A percentile compares a stretch with the other conserved stretches of the same genome.
These are phyloP conservation scores for Arthrobotrys conoides DNA, from an alignment of 2,329 filamentous ascomycete species.

Conservation along the genomic window DNA sequence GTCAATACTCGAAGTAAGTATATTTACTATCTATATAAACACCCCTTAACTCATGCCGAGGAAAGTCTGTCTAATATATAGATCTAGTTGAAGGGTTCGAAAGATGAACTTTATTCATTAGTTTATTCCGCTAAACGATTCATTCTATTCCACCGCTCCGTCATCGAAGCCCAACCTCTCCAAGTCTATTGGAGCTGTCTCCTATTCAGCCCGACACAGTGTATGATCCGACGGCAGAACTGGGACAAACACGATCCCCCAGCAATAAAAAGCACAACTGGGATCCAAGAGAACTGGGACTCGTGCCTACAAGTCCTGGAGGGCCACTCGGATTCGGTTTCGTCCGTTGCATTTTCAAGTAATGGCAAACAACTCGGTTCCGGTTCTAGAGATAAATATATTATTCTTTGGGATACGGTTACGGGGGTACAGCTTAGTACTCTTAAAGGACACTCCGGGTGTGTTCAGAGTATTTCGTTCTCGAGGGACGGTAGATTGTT, in stretches of 20 bases:
- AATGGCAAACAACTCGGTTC: conserved; percentile 2
- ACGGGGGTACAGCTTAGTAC: neutral
- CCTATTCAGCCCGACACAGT: conserved; percentile 8
- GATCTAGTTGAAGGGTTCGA: neutral
- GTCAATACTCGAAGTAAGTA: neutral
- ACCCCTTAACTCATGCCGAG: too few relatives aligned
- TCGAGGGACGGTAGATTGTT: neutral
- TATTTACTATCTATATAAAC: neutral
- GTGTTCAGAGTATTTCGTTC: neutral
- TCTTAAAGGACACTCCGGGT: conserved; percentile 67
- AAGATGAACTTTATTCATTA: neutral
- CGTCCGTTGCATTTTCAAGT: neutral
- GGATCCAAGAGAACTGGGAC: neutral
- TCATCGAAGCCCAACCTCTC: neutral
- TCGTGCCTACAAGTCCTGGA: neutral
- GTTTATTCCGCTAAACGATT: conserved; percentile 12
- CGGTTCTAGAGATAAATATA: neutral
- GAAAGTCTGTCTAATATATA: neutral
- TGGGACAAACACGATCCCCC: neutral
- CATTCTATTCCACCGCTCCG: neutral
- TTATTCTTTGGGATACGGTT: conserved; percentile 4
- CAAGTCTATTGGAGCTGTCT: conserved; percentile 34
- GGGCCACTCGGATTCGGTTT: neutral
- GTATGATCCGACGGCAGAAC: conserved; percentile 19
- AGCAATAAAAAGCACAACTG: neutral